phyloP scores from a whole-genome alignment of 768 basidiomycete genomes.

The Lactifluus rugatus region DNA sequence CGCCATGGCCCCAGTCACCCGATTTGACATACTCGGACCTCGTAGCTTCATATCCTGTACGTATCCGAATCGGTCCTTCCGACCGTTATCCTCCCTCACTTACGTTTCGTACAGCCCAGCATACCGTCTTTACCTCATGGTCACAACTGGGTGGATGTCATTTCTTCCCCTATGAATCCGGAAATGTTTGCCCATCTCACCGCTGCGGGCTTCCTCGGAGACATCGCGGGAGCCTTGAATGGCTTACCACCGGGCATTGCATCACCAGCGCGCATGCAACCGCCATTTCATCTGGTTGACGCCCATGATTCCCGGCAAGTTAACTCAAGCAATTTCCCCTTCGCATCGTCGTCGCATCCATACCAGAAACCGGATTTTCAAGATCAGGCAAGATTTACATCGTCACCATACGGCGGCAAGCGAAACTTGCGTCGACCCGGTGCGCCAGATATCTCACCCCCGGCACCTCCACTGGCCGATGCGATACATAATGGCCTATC shows the following conservation, averaged over 20 bases:
- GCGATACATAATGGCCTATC: background rate
- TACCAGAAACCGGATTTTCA: background rate
- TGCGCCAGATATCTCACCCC: background rate
- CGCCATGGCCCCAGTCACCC: conserved; percentile 27
- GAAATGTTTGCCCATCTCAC: conserved; percentile 51
- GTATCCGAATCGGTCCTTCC: background rate
- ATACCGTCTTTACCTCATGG: conserved; percentile 22
- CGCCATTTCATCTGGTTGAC: background rate
- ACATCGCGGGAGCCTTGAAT: conserved; percentile 28
- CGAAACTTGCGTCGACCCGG: background rate
- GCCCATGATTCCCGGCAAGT: background rate
- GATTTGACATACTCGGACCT: conserved; percentile 22
- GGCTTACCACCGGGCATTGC: conserved; percentile 33
- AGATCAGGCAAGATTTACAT: background rate
- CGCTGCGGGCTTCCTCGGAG: conserved; percentile 47
- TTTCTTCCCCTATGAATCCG: conserved; percentile 54
- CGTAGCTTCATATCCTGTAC: conserved; percentile 15
- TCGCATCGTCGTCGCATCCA: background rate
- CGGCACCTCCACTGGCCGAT: background rate
- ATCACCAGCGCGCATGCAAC: conserved; percentile 17
- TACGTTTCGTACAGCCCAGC: conserved; percentile 21
- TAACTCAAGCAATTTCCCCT: background rate
- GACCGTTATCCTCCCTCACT: background rate
- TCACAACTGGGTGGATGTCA: conserved; percentile 48
- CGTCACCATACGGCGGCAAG: background rate